Conservation (phyloP, 1,284 basidiomycete genomes). For the Puccinia coronata region DNA sequence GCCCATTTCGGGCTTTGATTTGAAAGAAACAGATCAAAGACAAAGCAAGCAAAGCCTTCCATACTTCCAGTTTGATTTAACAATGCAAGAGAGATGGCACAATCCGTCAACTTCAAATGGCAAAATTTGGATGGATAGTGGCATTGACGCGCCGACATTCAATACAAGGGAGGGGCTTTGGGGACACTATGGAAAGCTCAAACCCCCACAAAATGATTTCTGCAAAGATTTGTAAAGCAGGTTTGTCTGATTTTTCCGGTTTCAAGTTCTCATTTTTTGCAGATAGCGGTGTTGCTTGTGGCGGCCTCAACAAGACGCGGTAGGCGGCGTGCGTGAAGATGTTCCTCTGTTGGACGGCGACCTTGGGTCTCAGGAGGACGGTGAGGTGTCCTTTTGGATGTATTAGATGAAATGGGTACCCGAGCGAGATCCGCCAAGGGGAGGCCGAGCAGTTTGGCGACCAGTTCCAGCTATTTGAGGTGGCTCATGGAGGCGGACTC, state of each 20-base stretch:
- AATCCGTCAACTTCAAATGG: constrained; percentile 18
- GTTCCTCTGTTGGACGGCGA: too few species aligned
- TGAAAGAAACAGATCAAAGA: too few species aligned
- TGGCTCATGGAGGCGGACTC: too few species aligned
- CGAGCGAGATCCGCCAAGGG: too few species aligned
- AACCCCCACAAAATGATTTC: constrained; percentile 23
- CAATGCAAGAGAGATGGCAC: constrained; percentile 26
- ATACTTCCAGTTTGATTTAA: not conserved
- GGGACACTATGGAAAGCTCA: constrained; percentile 24
- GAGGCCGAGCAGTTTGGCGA: too few species aligned
- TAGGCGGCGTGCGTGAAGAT: too few species aligned
- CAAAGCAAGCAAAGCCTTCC: constrained; percentile 24
- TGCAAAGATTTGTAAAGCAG: constrained; percentile 16
- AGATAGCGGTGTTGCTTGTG: not conserved
- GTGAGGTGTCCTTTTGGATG: too few species aligned
- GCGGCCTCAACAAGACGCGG: constrained; percentile 12
- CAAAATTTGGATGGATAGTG: constrained; percentile 19
- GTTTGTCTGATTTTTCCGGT: not conserved
- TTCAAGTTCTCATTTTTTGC: not conserved
- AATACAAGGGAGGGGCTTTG: constrained; percentile 24
- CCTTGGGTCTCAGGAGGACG: too few species aligned
- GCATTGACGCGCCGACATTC: constrained; percentile 31
- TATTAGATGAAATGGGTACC: too few species aligned
- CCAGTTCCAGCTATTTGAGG: too few species aligned
- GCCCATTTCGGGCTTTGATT: constrained; percentile 27